Evolutionary conservation across 2,329 filamentous ascomycete genomes (phyloP).

Genomic region (Lasiodiplodia sp.): DNA sequence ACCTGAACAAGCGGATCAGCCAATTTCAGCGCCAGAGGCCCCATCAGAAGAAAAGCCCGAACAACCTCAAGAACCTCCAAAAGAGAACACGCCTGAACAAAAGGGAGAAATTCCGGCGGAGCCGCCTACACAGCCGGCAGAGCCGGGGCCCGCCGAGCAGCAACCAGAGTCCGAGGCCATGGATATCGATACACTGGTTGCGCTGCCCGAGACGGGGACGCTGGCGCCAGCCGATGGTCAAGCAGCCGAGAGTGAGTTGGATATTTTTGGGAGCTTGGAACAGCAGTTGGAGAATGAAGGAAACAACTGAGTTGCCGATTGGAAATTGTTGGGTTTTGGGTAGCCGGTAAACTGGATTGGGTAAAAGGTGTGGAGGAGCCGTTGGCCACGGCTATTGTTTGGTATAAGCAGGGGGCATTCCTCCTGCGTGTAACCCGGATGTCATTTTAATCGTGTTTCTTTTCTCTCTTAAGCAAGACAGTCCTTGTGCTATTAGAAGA

Average conservation of each 20-base stretch:
- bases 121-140: not conserved
- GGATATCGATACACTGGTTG: not conserved
- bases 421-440: not conserved
- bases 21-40: not conserved
- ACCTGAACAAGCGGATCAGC: not conserved
- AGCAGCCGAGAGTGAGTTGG: conserved; percentile 47
- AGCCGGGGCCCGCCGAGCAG: not conserved
- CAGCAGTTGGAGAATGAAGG: conserved; percentile 47
- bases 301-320: not conserved
- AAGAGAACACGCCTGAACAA: conserved; percentile 6
- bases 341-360: not conserved
- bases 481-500: too few species aligned
- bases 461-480: not conserved
- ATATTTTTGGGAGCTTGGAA: conserved; percentile 58
- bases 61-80: not conserved
- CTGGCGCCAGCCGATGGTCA: not conserved
- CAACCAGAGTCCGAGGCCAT: not conserved
- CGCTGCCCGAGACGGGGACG: not conserved
- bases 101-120: not conserved
- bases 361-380: not conserved
- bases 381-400: not conserved
- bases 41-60: not conserved
- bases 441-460: not conserved
- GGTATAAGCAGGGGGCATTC: not conserved
- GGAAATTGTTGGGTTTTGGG: not conserved